A percentile compares a stretch with the other conserved stretches of the same genome.
phyloP scores from a whole-genome alignment of 169 alveolate species.

The Besnoitia besnoiti region DNA sequence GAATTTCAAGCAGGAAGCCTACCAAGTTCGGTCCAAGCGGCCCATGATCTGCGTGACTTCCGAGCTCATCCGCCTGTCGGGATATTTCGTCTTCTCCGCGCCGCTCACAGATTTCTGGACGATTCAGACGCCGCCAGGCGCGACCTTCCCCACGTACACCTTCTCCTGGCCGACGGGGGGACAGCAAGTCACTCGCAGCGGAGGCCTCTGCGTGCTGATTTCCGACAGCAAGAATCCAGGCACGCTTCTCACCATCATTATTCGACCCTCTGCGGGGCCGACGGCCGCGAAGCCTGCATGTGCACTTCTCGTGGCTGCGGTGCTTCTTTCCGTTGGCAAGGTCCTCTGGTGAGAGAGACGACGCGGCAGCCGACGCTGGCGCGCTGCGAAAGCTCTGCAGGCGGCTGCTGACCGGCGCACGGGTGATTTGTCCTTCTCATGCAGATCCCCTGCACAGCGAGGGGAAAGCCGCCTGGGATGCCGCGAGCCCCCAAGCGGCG shows the following conservation, averaged over 20 bases:
- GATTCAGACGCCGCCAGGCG: not conserved
- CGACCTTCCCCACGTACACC: not conserved
- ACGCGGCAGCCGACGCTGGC: too few relatives aligned
- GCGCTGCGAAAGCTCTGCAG: too few relatives aligned
- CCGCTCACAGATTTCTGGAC: conserved; percentile 33
- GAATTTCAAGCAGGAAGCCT: not conserved
- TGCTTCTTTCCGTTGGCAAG: not conserved
- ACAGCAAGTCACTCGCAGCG: not conserved
- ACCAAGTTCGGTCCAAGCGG: not conserved
- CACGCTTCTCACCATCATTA: not conserved
- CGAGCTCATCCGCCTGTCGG: not conserved
- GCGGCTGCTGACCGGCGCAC: too few relatives aligned
- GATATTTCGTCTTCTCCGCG: conserved; percentile 16
- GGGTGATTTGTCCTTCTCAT: too few relatives aligned
- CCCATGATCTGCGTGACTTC: not conserved
- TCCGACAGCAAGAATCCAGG: not conserved
- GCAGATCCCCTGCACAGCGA: too few relatives aligned
- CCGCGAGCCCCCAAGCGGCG: too few relatives aligned
- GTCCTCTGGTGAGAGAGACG: conserved; percentile 8
- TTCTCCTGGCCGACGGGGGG: conserved; percentile 22
- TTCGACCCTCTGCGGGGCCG: not conserved
- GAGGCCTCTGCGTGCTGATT: not conserved
- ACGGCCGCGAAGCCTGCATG: not conserved
- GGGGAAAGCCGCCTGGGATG: too few relatives aligned
- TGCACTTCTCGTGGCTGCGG: not conserved